These are phyloP conservation scores for Phascolomyces articulosus DNA, from an alignment of 371 early-diverging fungal species.

Conservation along the genomic window DNA sequence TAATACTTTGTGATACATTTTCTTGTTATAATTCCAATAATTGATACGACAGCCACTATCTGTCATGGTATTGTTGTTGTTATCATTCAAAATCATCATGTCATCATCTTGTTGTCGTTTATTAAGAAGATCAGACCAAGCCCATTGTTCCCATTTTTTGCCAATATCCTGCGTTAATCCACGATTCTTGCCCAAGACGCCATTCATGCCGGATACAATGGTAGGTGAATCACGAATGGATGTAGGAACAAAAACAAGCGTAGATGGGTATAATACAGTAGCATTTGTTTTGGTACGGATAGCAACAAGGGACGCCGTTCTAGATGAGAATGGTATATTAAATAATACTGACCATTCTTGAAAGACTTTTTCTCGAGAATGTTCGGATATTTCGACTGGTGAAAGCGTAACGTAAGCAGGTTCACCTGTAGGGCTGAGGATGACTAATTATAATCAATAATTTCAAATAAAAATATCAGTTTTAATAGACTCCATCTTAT, in stretches of 20 bases:
- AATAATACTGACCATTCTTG: slow-evolving; percentile 36
- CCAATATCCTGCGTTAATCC: slow-evolving; percentile 46
- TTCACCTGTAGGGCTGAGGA: slow-evolving; percentile 40
- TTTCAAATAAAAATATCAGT: slow-evolving; percentile 1
- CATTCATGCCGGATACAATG: slow-evolving; percentile 36
- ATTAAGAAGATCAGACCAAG: slow-evolving; percentile 29
- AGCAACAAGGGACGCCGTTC: slow-evolving; percentile 10
- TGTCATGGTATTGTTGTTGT: too few relatives aligned
- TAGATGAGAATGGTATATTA: slow-evolving; percentile 27
- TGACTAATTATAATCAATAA: slow-evolving; percentile 19
- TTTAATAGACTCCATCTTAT: too few relatives aligned
- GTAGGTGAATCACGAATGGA: slow-evolving; percentile 29
- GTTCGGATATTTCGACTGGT: slow-evolving; percentile 18
- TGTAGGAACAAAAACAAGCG: slow-evolving; percentile 34
- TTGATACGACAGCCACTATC: slow-evolving; percentile 4
- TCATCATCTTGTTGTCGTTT: not conserved
- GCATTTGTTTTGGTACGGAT: slow-evolving; percentile 25
- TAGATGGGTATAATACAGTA: slow-evolving; percentile 32
- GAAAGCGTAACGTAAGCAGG: slow-evolving; percentile 23
- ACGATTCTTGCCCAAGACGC: slow-evolving; percentile 33
- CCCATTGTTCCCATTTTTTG: slow-evolving; percentile 38
- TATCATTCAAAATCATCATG: not conserved
- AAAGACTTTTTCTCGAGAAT: slow-evolving; percentile 26
- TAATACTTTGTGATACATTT: not conserved
- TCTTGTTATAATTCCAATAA: slow-evolving; percentile 8